These are phyloP conservation scores for Fabrea salina DNA, from an alignment of 169 alveolate genomes.

Conservation along the genomic window DNA sequence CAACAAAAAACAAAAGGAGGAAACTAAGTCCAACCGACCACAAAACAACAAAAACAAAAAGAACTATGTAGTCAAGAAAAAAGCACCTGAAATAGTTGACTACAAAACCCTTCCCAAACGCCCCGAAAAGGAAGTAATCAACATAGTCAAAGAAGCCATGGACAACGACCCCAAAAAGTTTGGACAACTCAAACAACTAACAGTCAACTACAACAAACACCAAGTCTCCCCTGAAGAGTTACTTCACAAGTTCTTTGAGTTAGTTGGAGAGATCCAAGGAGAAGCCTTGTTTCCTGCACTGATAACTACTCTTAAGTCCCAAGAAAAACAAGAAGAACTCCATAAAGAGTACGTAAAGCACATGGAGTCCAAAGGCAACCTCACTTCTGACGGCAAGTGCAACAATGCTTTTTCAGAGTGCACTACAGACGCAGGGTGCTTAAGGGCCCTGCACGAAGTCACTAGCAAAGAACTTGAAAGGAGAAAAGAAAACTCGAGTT, in stretches of 20 bases:
- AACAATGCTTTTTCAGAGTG: background rate
- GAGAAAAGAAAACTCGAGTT: background rate
- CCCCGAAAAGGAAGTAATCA: constrained; percentile 12
- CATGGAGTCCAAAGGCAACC: constrained; percentile 7
- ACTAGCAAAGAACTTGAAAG: background rate
- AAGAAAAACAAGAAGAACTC: constrained; percentile 28
- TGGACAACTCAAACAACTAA: background rate
- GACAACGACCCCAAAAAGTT: background rate
- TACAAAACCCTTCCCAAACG: constrained; percentile 26
- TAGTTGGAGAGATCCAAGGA: background rate
- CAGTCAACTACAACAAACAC: constrained; percentile 6
- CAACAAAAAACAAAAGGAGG: background rate
- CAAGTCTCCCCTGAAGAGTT: background rate
- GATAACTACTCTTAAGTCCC: background rate
- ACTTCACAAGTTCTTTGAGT: background rate
- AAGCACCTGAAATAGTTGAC: background rate
- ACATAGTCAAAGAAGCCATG: constrained; percentile 1
- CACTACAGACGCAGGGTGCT: background rate
- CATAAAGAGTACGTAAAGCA: background rate
- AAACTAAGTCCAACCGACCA: too few relatives aligned
- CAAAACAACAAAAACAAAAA: background rate
- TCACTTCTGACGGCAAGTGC: constrained; percentile 22
- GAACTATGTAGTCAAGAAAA: background rate
- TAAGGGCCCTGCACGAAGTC: background rate
- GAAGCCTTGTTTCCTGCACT: constrained; percentile 15